A percentile compares a stretch with the other conserved stretches of the same genome.
Evolutionary conservation across 805 yeast species (phyloP).

Genomic region (Lachancea dasiensis): DNA sequence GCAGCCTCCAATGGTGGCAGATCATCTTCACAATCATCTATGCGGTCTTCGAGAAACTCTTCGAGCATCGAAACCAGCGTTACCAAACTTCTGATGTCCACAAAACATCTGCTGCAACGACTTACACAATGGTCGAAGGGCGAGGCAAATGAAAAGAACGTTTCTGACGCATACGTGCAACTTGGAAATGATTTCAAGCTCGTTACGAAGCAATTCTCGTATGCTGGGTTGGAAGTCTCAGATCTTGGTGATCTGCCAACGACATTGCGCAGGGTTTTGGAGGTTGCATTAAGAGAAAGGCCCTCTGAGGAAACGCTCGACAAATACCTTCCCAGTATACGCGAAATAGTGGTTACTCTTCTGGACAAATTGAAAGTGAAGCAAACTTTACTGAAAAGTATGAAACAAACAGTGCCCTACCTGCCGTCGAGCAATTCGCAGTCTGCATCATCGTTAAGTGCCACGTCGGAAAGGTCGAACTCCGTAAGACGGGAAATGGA

Average conservation of each 20-base stretch:
- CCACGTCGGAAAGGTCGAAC: constrained; percentile 8
- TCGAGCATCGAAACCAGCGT: constrained; percentile 69
- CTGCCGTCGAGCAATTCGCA: constrained; percentile 4
- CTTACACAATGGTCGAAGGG: constrained; percentile 86
- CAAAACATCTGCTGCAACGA: constrained; percentile 81
- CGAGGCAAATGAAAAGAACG: constrained; percentile 73
- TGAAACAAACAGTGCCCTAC: constrained; percentile 17
- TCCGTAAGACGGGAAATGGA: neutral
- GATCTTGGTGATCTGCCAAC: constrained; percentile 91
- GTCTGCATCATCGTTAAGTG: constrained; percentile 1
- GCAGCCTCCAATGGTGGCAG: neutral
- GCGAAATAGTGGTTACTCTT: constrained; percentile 77
- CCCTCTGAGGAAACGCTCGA: constrained; percentile 83
- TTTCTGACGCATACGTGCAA: constrained; percentile 84
- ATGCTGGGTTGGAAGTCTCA: constrained; percentile 71
- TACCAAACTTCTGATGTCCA: constrained; percentile 73
- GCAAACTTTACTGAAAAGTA: constrained; percentile 43
- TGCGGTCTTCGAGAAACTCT: constrained; percentile 12
- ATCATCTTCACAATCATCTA: constrained; percentile 7
- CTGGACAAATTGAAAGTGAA: constrained; percentile 75
- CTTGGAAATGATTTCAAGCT: constrained; percentile 91
- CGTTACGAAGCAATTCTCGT: constrained; percentile 71
- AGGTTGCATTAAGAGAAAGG: constrained; percentile 76
- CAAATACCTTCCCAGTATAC: constrained; percentile 70
- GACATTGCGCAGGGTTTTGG: constrained; percentile 69